Evolutionary conservation across 2,329 filamentous ascomycete genomes (phyloP), one percentile per base, ranked within the genome.

Genomic region (Colletotrichum lupini): DNA sequence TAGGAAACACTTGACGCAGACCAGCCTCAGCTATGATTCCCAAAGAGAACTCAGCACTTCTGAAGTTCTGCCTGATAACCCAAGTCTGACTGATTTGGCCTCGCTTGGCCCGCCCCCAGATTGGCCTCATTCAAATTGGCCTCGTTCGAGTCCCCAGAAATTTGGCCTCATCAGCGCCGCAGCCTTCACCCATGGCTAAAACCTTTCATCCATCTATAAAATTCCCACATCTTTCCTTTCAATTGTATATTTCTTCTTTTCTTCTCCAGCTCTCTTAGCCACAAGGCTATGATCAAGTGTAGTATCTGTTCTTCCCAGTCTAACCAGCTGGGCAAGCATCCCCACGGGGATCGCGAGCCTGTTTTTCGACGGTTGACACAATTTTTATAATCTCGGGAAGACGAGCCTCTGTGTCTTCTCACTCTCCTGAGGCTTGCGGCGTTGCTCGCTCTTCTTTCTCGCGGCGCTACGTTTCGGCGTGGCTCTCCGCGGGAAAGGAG

Each of bases 251-350:
- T 74, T 56, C 24, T 68, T 67, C 69, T 70, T 73, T 70, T 52
- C 71, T 71, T 76, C 63, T 55, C 42, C 30, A 78, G 67, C 74
- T 76, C 56, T 68, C 75, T 67, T 77, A 73, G 76, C 77, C 76
- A 65, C 68, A 42, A 53, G 74, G 76, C 78, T 79, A 58, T 53
- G 61, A 70, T 59, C 61, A 59, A 70, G 37, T 65, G 60, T 65
- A 65, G 59, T 69, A 58, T 70, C 61, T 59, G 61, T 70, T 70
- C 67, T 66, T 53, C 16, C 57, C 37, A 66, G 37, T 52, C 55
- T 66, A 53, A 59, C 26, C 55, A 53, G 24, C 53, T 59, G 37
- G 42, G 37, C 35, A 66, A 19, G 57, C 57, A 59, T 46, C 58
- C 22, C 53, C 19, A 59, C 42, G 53, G 24, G 53, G 42, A 22